phyloP scores from a whole-genome alignment of 495 filamentous ascomycete genomes.

The Lepidopterella palustris region DNA sequence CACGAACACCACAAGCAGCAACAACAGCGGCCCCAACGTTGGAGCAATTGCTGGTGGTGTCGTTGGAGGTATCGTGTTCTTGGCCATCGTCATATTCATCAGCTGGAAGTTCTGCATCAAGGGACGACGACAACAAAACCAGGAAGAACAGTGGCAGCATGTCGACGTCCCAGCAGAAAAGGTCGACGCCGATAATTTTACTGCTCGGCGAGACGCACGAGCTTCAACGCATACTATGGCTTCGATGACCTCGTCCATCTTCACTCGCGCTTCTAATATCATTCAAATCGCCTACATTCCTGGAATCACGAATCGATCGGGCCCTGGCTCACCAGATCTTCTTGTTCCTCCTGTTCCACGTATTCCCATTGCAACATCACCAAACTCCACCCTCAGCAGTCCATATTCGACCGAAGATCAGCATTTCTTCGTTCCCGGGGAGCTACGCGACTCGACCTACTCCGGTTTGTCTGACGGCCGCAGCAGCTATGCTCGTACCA shows the following conservation, averaged over 20 bases:
- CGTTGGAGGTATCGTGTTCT: conserved; percentile 62
- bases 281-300: conserved; percentile 99
- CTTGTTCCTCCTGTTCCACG: conserved; percentile 89
- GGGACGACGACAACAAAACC: conserved; percentile 59
- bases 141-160: conserved; percentile 50
- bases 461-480: conserved; percentile 57
- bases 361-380: conserved; percentile 60
- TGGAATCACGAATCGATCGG: conserved; percentile 88
- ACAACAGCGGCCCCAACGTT: conserved; percentile 51
- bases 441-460: conserved; percentile 83
- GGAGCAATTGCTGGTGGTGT: conserved; percentile 84
- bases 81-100: conserved; percentile 66
- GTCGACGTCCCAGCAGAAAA: conserved; percentile 44
- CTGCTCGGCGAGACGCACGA: conserved; percentile 56
- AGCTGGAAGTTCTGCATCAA: conserved; percentile 85
- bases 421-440: conserved; percentile 89
- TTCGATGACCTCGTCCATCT: conserved; percentile 90
- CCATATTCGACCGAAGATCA: conserved; percentile 59
- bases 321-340: conserved; percentile 71
- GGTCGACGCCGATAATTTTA: conserved; percentile 49
- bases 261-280: conserved; percentile 94
- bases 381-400: conserved; percentile 46
- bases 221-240: conserved; percentile 79
- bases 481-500: conserved; percentile 54
- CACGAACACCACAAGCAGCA: conserved; percentile 8